These are phyloP conservation scores for Fusarium abutilonis DNA, from an alignment of 2,329 filamentous ascomycete genomes.

Conservation along the genomic window DNA sequence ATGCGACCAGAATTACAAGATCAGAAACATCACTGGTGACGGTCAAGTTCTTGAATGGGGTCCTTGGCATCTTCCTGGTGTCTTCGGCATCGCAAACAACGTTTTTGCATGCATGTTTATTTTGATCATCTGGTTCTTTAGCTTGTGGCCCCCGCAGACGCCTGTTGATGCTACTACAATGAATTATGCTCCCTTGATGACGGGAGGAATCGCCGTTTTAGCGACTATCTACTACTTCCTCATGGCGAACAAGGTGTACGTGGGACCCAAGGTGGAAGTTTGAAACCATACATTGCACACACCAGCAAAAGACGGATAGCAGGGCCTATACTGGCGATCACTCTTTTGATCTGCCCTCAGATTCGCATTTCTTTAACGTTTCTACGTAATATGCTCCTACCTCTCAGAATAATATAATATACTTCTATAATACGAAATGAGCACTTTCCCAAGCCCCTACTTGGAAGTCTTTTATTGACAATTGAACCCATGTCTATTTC, in stretches of 20 bases:
- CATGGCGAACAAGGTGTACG: constrained; percentile 54
- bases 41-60: constrained; percentile 56
- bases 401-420: too few species aligned
- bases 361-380: too few species aligned
- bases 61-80: constrained; percentile 62
- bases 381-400: too few species aligned
- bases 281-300: background rate
- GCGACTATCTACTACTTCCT: constrained; percentile 58
- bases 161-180: constrained; percentile 46
- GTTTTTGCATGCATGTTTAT: constrained; percentile 62
- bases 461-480: too few species aligned
- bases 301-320: too few species aligned
- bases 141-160: constrained; percentile 56
- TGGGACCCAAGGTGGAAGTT: constrained; percentile 53
- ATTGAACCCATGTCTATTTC: too few species aligned
- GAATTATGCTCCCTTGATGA: constrained; percentile 60
- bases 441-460: too few species aligned
- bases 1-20: constrained; percentile 37
- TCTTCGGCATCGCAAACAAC: constrained; percentile 63
- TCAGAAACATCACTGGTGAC: constrained; percentile 26
- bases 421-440: too few species aligned
- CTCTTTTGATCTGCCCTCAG: too few species aligned
- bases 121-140: constrained; percentile 65
- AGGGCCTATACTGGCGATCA: too few species aligned
- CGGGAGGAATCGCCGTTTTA: constrained; percentile 53